A percentile compares a stretch with the other conserved stretches of the same genome.
phyloP scores from a whole-genome alignment of 129 eudicot genomes.

The Artemisia argyi region DNA sequence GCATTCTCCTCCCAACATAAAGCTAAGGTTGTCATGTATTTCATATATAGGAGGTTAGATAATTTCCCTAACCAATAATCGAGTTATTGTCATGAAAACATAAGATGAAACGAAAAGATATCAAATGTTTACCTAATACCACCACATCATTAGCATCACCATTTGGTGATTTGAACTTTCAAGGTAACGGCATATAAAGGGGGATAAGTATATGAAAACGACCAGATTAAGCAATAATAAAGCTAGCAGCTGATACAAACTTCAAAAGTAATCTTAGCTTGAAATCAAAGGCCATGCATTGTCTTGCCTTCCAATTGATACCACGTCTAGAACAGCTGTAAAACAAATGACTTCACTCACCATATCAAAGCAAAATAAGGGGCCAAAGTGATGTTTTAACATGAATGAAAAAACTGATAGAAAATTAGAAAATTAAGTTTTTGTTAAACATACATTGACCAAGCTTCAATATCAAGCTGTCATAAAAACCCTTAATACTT shows the following conservation, averaged over 20 bases:
- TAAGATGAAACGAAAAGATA: background rate
- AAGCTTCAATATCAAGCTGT: too few relatives aligned
- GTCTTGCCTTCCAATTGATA: constrained; percentile 21
- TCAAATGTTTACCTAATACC: constrained; percentile 74
- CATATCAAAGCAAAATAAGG: background rate
- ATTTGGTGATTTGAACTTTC: constrained; percentile 86
- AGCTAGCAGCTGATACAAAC: constrained; percentile 83
- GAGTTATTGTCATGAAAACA: too few relatives aligned
- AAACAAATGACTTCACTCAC: too few relatives aligned
- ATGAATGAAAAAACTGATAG: background rate
- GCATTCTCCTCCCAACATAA: constrained; percentile 99
- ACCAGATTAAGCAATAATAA: constrained; percentile 78
- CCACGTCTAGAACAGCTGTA: too few relatives aligned
- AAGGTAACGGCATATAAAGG: constrained; percentile 74
- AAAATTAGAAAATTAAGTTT: too few relatives aligned
- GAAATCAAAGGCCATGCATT: constrained; percentile 81
- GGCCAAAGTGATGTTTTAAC: background rate
- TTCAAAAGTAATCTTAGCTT: constrained; percentile 80
- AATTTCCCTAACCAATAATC: constrained; percentile 1
- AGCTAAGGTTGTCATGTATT: constrained; percentile 77
- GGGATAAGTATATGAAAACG: constrained; percentile 83
- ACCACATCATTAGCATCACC: constrained; percentile 99
- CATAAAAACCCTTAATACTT: too few relatives aligned
- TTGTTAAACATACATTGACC: too few relatives aligned
- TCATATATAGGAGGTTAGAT: constrained; percentile 7